These are phyloP conservation scores for Aspergillus sp. DNA, from an alignment of 2,329 filamentous ascomycete species.

Conservation along the genomic window DNA sequence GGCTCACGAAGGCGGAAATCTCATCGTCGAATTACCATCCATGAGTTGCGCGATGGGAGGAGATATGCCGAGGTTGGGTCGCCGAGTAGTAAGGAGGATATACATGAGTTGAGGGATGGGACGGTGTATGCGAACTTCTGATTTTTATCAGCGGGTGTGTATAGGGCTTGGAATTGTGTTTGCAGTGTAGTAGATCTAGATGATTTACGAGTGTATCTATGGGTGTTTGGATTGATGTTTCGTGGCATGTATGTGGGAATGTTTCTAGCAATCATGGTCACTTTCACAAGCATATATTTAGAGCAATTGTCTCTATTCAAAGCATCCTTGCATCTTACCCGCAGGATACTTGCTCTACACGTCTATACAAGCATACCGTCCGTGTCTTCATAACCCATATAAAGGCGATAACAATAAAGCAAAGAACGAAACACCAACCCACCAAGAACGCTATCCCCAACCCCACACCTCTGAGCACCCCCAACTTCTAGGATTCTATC, in stretches of 20 bases:
- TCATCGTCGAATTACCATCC: conserved; percentile 42
- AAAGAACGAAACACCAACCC: not conserved
- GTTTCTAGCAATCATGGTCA: too few species aligned
- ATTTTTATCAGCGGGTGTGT: conserved; percentile 9
- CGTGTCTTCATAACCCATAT: not conserved
- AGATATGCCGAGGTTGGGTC: conserved; percentile 46
- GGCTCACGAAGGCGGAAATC: conserved; percentile 32
- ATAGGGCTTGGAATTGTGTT: not conserved
- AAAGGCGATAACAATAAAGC: not conserved
- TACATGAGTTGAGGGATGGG: conserved; percentile 47
- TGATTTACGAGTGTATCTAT: not conserved
- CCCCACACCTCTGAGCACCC: not conserved
- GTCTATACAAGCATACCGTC: not conserved
- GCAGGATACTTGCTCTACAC: not conserved
- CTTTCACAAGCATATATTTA: not conserved
- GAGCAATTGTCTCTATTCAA: not conserved
- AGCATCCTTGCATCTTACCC: not conserved
- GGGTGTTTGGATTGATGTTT: not conserved
- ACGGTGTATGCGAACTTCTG: conserved; percentile 46
- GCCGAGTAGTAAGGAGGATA: conserved; percentile 38
- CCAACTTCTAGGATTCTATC: too few species aligned
- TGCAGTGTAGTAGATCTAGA: not conserved
- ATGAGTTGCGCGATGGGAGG: conserved; percentile 46
- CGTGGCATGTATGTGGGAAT: too few species aligned
- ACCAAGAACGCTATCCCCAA: not conserved